Conservation (phyloP, 441 rosid genomes). For the Populus hybrid region DNA sequence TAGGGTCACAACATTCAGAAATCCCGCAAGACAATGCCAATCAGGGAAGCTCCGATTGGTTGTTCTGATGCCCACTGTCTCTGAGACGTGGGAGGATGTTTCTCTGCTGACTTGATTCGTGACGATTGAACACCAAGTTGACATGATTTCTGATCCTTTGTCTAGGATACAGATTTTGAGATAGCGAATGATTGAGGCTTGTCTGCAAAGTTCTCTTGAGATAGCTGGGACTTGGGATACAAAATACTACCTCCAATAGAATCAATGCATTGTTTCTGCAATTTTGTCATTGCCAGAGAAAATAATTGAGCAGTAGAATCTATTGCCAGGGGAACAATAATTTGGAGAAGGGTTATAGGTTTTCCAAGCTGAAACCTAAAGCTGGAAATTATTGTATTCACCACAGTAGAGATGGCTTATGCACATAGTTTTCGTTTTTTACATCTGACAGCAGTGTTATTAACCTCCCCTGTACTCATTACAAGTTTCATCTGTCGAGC, state of each 20-base stretch:
- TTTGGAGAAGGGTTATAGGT: neutral
- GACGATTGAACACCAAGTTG: neutral
- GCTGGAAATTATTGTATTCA: neutral
- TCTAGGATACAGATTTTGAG: neutral
- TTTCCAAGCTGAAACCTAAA: neutral
- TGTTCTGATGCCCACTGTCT: conserved; percentile 65
- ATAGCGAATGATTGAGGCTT: neutral
- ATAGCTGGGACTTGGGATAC: neutral
- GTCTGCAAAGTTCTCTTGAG: neutral
- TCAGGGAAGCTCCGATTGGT: conserved; percentile 65
- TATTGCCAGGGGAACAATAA: neutral
- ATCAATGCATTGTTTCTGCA: neutral
- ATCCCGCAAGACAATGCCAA: conserved; percentile 70
- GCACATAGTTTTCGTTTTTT: neutral
- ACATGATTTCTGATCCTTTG: neutral
- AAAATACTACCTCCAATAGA: neutral
- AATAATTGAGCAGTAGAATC: neutral
- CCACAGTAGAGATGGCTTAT: neutral
- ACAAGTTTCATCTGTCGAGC: neutral
- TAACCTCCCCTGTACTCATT: neutral
- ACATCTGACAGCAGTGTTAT: neutral
- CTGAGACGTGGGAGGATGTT: conserved; percentile 14
- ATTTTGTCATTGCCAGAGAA: neutral
- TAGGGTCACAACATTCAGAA: conserved; percentile 47
- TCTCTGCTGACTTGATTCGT: neutral